Evolutionary conservation across 192 early-diverging fungal species (phyloP).

Genomic region (Gigaspora rosea): DNA sequence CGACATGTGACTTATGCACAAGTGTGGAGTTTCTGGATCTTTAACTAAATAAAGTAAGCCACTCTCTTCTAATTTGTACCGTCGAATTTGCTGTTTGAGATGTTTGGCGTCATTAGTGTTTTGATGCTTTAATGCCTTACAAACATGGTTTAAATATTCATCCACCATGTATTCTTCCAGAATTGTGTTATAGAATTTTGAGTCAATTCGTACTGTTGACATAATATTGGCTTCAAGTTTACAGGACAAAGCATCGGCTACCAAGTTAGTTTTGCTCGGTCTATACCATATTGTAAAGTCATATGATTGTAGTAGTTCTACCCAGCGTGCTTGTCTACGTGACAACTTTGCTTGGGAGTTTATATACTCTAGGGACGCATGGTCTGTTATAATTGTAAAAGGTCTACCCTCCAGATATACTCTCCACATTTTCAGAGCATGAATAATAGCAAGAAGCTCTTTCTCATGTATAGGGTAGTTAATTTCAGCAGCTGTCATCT

Average conservation of each 20-base stretch:
- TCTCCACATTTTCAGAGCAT: conserved; percentile 21
- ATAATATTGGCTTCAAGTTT: neutral
- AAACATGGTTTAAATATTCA: no score
- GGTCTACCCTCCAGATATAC: conserved; percentile 21
- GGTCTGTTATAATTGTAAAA: conserved; percentile 22
- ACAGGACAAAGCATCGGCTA: neutral
- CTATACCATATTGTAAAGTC: conserved; percentile 9
- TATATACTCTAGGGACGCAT: no score
- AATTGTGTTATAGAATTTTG: no score
- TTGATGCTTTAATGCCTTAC: no score
- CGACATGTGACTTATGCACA: no score
- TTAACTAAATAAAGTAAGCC: no score
- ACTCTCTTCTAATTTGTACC: no score
- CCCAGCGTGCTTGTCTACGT: conserved; percentile 8
- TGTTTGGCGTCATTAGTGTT: no score
- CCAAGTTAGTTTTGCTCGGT: conserved; percentile 1
- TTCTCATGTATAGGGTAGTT: conserved; percentile 38
- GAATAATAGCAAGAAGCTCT: conserved; percentile 22
- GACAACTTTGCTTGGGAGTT: conserved; percentile 27
- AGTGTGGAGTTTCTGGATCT: no score
- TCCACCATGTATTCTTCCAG: no score
- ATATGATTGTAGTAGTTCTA: conserved; percentile 19
- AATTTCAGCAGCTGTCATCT: conserved; percentile 29
- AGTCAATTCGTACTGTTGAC: neutral
- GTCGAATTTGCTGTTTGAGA: no score